Base-by-base conservation (phyloP, 176 grass and related monocot species). In the Carex scoparia region DNA sequence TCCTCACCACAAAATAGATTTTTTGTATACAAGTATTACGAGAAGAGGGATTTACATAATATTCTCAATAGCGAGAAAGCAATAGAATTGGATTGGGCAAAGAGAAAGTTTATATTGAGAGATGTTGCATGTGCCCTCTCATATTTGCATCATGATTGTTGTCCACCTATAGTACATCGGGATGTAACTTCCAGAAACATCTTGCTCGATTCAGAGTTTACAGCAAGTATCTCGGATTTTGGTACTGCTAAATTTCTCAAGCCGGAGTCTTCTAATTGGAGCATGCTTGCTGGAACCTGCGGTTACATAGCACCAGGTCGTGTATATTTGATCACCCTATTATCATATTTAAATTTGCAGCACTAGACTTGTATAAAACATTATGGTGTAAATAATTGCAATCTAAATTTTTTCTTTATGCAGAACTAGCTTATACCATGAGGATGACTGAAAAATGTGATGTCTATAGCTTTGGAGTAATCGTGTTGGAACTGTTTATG, bases 381-480 rank as follows among this genome's bases (percentile, higher is more conserved):
- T 0, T 46, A 8, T 1, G 10, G 46, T 49, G 8, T 0, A 10
- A 49, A 10, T 10, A 49, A 49, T 49, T 49, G 8, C 1, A 51
- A 51, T 51, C 48, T 51, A 0, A 10, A 51, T 51, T 51, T 51
- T 49, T 51, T 51, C 11, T 78, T 65, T 7, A 55, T 65, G 31
- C 79, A 87, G 86, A 87, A 65, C 65, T 87, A 51, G 79, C 86
- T 2, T 87, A 82, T 31, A 74, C 51, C 4, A 61, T 70, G 65
- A 82, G 40, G 3, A 78, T 76, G 35, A 87, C 79, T 0, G 66
- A 32, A 15, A 87, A 87, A 64, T 82, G 65, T 9, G 86, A 87
- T 12, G 64, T 87, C 12, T 87, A 87, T 11, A 87, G 86, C 38
- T 87, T 82, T 23, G 86, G 86, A 48, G 66, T 87, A 8, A 49